Evolutionary conservation across 2,329 filamentous ascomycete species (phyloP).

Genomic region (Aspergillus spinulosporus): DNA sequence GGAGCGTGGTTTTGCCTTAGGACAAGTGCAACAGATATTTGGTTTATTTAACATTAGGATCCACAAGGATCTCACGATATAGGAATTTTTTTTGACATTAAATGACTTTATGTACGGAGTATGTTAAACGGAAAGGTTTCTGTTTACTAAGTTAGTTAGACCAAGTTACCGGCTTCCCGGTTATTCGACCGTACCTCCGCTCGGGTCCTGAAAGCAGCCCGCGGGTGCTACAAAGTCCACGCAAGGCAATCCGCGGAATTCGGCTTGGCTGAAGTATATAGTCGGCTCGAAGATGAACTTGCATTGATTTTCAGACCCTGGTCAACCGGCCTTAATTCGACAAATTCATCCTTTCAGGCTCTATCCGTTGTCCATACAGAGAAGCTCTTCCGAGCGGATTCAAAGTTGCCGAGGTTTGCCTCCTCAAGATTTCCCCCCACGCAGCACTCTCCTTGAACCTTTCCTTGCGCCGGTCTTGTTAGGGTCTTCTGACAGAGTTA

Average conservation of each 20-base stretch:
- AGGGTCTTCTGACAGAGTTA: slow-evolving; percentile 2
- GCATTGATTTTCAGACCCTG: not conserved
- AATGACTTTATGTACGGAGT: not conserved
- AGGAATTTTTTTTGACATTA: not conserved
- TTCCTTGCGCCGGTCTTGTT: not conserved
- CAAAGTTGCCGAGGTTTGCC: slow-evolving; percentile 31
- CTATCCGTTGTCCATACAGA: not conserved
- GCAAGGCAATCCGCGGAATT: slow-evolving; percentile 12
- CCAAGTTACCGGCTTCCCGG: slow-evolving; percentile 7
- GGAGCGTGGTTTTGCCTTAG: too few species aligned
- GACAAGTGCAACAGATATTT: too few species aligned
- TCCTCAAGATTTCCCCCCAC: not conserved
- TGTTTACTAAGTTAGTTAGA: not conserved
- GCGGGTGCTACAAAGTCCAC: slow-evolving; percentile 8
- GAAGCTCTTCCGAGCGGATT: slow-evolving; percentile 11
- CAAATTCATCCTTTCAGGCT: not conserved
- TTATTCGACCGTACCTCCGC: slow-evolving; percentile 16
- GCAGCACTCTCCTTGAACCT: not conserved
- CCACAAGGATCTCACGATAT: not conserved
- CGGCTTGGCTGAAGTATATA: slow-evolving; percentile 11
- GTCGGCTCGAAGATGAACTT: not conserved
- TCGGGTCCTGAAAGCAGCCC: slow-evolving; percentile 9
- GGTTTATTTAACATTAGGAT: too few species aligned
- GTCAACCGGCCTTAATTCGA: not conserved
- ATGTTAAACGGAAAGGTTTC: not conserved